Conservation (phyloP, 1,139 yeast genomes). For the Pichia sp. region DNA sequence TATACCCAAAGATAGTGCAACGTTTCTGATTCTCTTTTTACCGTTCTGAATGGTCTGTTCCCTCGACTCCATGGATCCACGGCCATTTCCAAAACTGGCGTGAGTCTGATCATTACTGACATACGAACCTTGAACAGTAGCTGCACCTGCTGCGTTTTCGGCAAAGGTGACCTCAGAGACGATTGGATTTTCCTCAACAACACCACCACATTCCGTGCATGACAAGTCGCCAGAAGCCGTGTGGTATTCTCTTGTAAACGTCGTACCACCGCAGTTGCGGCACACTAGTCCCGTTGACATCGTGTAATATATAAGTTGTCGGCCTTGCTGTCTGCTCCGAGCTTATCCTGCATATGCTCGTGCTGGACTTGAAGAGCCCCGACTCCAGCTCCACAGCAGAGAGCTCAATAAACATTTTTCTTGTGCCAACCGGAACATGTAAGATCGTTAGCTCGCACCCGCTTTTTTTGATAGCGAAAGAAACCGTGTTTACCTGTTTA, state of each 20-base stretch:
- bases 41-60: slow-evolving; percentile 87
- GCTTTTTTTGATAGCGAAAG: background rate
- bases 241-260: slow-evolving; percentile 44
- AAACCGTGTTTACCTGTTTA: background rate
- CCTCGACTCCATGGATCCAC: slow-evolving; percentile 74
- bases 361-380: too few species aligned
- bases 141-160: slow-evolving; percentile 89
- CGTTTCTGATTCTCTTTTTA: slow-evolving; percentile 66
- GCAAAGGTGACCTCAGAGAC: slow-evolving; percentile 95
- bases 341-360: too few species aligned
- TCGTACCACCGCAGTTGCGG: slow-evolving; percentile 44
- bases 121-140: slow-evolving; percentile 92
- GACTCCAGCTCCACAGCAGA: too few species aligned
- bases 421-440: background rate
- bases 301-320: background rate
- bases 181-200: slow-evolving; percentile 86
- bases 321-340: background rate
- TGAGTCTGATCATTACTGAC: slow-evolving; percentile 83
- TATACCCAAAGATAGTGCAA: slow-evolving; percentile 73
- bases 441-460: background rate
- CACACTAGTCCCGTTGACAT: slow-evolving; percentile 22
- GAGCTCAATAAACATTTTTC: background rate
- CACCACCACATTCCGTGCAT: slow-evolving; percentile 81
- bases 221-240: slow-evolving; percentile 74
- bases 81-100: slow-evolving; percentile 62